Percentiles rank a stretch among this genome's conserved stretches.
phyloP scores from a whole-genome alignment of 2,329 filamentous ascomycete species.

The Colletotrichum endophyticum region DNA sequence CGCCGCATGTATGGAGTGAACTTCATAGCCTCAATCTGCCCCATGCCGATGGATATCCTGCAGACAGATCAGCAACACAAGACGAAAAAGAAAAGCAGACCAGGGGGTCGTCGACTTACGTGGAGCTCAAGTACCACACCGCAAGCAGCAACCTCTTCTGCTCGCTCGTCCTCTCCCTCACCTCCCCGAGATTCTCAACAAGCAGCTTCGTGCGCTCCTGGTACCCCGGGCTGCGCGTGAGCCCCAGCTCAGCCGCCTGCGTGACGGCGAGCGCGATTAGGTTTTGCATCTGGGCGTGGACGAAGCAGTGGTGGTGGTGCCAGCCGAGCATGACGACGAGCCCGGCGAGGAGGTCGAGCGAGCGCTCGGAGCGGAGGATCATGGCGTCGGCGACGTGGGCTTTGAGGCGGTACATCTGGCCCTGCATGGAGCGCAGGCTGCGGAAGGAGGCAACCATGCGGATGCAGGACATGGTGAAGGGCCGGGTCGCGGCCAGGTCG shows the following conservation, averaged over 20 bases:
- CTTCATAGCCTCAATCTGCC: conserved; percentile 50
- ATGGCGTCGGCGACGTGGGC: conserved; percentile 51
- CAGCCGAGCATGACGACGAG: conserved; percentile 54
- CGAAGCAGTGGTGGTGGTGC: conserved; percentile 60
- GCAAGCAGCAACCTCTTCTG: conserved; percentile 57
- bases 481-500: conserved; percentile 40
- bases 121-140: conserved; percentile 59
- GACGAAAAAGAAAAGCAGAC: background rate
- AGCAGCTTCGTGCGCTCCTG: conserved; percentile 48
- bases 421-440: conserved; percentile 51
- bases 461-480: conserved; percentile 54
- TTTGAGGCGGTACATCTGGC: conserved; percentile 54
- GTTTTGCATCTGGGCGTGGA: conserved; percentile 57
- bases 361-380: conserved; percentile 54
- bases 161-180: conserved; percentile 49
- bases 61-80: conserved; percentile 19
- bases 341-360: conserved; percentile 54
- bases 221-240: conserved; percentile 44
- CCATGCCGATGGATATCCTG: conserved; percentile 46
- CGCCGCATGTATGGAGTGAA: conserved; percentile 58
- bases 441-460: conserved; percentile 54
- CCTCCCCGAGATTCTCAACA: conserved; percentile 42
- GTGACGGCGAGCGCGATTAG: conserved; percentile 53
- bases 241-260: conserved; percentile 50
- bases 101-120: conserved; percentile 34